Evolutionary conservation across 2,329 filamentous ascomycete species (phyloP).

Genomic region (Corniculantispora saksenae): DNA sequence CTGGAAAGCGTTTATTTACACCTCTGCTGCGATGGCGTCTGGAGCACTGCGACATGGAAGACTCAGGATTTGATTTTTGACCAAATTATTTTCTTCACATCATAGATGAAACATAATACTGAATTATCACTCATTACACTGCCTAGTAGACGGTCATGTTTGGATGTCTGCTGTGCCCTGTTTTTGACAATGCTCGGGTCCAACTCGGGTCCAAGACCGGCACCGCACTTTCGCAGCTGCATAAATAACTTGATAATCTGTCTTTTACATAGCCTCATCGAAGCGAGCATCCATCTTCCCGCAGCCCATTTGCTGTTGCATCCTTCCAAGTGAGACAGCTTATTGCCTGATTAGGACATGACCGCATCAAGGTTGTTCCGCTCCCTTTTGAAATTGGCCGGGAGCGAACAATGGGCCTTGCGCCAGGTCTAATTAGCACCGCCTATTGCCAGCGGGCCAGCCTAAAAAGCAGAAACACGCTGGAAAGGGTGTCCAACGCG

Average conservation of each 20-base stretch:
- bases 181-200: no score
- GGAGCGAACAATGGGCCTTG: not conserved
- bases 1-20: not conserved
- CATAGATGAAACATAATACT: not conserved
- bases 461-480: conserved; percentile 12
- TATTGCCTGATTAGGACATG: not conserved
- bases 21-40: not conserved
- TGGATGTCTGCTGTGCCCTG: no score
- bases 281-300: no score
- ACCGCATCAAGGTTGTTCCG: conserved; percentile 18
- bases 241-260: no score
- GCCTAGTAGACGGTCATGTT: no score
- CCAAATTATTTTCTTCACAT: not conserved
- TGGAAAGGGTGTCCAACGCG: conserved; percentile 17
- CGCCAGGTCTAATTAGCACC: conserved; percentile 1
- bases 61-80: not conserved
- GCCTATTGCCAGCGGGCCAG: not conserved
- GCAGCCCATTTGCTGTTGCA: no score
- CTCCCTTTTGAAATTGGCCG: not conserved
- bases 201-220: no score
- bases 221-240: no score
- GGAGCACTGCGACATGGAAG: not conserved
- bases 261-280: no score
- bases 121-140: no score
- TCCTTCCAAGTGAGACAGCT: not conserved